Conservation (phyloP, 371 early-diverging fungal species). For the Mucor piriformis region DNA sequence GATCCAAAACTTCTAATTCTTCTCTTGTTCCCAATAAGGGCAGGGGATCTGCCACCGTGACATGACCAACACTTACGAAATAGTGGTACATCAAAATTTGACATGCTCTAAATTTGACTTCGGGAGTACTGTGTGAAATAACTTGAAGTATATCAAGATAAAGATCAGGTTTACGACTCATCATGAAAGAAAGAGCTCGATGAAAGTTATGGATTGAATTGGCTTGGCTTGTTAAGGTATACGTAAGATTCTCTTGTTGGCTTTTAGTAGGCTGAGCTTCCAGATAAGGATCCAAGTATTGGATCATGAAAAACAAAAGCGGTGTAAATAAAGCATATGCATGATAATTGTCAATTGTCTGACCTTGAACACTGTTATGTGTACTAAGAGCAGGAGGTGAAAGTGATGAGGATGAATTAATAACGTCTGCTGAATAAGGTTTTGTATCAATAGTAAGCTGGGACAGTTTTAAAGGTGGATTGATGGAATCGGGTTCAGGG, state of each 20-base stretch:
- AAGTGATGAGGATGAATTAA: conserved; percentile 3
- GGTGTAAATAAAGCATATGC: conserved; percentile 45
- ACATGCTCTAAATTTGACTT: conserved; percentile 44
- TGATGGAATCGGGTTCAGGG: conserved; percentile 29
- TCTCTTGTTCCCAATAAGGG: conserved; percentile 32
- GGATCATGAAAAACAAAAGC: conserved; percentile 48
- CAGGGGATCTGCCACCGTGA: conserved; percentile 52
- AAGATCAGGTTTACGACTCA: conserved; percentile 55
- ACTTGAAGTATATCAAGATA: conserved; percentile 58
- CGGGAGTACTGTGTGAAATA: conserved; percentile 47
- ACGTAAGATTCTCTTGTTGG: conserved; percentile 24
- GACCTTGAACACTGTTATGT: conserved; percentile 18
- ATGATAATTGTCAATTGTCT: conserved; percentile 17
- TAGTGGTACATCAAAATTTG: conserved; percentile 51
- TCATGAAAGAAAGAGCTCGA: conserved; percentile 52
- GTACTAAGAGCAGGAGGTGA: conserved; percentile 18
- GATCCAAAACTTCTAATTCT: conserved; percentile 34
- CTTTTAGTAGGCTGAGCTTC: conserved; percentile 15
- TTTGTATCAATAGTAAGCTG: conserved; percentile 52
- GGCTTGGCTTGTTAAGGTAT: conserved; percentile 29
- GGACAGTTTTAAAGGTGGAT: conserved; percentile 19
- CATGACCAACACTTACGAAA: conserved; percentile 53
- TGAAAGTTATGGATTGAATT: conserved; percentile 51
- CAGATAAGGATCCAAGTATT: conserved; percentile 50
- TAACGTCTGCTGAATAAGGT: conserved; percentile 9